A percentile compares a stretch with the other conserved stretches of the same genome.
These are phyloP conservation scores for Ascochyta viciae-villosae DNA, from an alignment of 2,329 filamentous ascomycete species.

Conservation along the genomic window DNA sequence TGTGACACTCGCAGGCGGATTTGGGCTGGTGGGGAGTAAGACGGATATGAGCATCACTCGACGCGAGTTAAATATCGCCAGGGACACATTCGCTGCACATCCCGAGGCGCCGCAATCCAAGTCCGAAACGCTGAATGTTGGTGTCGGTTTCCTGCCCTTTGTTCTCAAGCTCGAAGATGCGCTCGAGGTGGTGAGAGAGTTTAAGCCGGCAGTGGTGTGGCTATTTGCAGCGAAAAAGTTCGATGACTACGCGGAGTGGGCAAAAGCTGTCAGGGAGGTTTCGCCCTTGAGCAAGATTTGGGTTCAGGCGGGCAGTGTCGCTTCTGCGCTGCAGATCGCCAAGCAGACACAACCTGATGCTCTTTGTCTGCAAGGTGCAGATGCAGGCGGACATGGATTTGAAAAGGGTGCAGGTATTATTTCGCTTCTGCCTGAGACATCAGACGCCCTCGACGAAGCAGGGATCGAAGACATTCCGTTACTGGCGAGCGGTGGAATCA, in stretches of 20 bases:
- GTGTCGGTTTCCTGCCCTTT: slow-evolving; percentile 68
- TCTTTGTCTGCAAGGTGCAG: slow-evolving; percentile 68
- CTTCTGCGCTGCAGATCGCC: slow-evolving; percentile 60
- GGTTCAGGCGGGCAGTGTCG: slow-evolving; percentile 68
- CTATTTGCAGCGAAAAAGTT: slow-evolving; percentile 66
- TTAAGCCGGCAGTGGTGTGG: slow-evolving; percentile 68
- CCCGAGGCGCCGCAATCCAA: not conserved
- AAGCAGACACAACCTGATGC: slow-evolving; percentile 61
- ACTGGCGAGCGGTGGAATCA: slow-evolving; percentile 67
- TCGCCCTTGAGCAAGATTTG: slow-evolving; percentile 57
- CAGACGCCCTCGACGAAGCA: slow-evolving; percentile 53
- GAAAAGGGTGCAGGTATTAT: slow-evolving; percentile 63
- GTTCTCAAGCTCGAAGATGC: slow-evolving; percentile 53
- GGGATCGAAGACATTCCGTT: slow-evolving; percentile 43
- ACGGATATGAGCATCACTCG: slow-evolving; percentile 43
- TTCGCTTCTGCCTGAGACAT: slow-evolving; percentile 65
- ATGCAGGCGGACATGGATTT: slow-evolving; percentile 71
- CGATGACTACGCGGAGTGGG: slow-evolving; percentile 48
- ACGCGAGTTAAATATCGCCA: slow-evolving; percentile 37
- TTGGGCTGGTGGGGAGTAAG: slow-evolving; percentile 54
- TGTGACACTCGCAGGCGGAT: slow-evolving; percentile 62
- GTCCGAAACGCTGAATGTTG: slow-evolving; percentile 55
- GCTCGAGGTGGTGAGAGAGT: slow-evolving; percentile 60
- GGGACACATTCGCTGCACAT: not conserved
- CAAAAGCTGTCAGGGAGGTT: slow-evolving; percentile 41